Conservation (phyloP, 2,329 filamentous ascomycete species). For the Aspergillus persii region DNA sequence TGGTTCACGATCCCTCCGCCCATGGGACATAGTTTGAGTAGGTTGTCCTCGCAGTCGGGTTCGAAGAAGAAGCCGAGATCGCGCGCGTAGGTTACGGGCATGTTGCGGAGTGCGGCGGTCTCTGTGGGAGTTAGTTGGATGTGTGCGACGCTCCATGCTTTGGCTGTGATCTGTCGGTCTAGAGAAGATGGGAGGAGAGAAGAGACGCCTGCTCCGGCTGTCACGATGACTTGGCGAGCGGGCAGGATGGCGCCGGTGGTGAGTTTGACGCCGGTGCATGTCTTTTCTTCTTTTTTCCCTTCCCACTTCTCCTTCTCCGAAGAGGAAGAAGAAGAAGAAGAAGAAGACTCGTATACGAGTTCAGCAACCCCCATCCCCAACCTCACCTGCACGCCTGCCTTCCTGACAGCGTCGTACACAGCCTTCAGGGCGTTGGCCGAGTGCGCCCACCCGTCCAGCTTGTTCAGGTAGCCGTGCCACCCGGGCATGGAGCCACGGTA, state of each 20-base stretch:
- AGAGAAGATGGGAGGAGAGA: conserved; percentile 48
- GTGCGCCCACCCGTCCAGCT: conserved; percentile 57
- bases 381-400: conserved; percentile 43
- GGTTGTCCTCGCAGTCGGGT: conserved; percentile 56
- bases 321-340: no score
- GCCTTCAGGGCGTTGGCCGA: conserved; percentile 52
- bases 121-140: conserved; percentile 57
- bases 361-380: conserved; percentile 41
- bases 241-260: conserved; percentile 38
- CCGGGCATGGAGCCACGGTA: conserved; percentile 49
- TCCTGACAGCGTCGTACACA: conserved; percentile 45
- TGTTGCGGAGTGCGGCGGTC: conserved; percentile 52
- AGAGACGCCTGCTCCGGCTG: conserved; percentile 52
- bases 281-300: conserved; percentile 27
- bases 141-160: conserved; percentile 60
- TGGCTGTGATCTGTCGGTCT: conserved; percentile 53
- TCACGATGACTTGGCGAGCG: conserved; percentile 48
- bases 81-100: conserved; percentile 60
- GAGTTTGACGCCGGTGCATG: conserved; percentile 38
- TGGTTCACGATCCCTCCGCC: conserved; percentile 57
- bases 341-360: conserved; percentile 39
- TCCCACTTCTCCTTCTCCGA: no score
- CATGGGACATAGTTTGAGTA: conserved; percentile 61
- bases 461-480: conserved; percentile 61
- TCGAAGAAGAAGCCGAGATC: conserved; percentile 67